Percentiles rank a stretch among this genome's conserved stretches.
These are phyloP conservation scores for Simplicillium aogashimaense DNA, from an alignment of 2,329 filamentous ascomycete genomes.

Conservation along the genomic window DNA sequence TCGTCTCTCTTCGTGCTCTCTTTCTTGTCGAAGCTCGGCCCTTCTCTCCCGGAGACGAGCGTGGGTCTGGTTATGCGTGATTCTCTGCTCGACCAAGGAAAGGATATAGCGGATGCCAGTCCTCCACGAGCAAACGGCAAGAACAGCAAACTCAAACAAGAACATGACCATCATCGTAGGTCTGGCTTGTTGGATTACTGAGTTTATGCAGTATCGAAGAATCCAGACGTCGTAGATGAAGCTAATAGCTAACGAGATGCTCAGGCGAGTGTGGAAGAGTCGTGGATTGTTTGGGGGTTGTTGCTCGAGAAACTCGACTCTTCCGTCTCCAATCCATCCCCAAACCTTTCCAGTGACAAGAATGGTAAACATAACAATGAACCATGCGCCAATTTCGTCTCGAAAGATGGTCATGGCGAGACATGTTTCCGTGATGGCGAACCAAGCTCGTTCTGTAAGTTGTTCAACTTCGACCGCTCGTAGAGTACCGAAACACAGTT, in stretches of 20 bases:
- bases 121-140: slow-evolving; percentile 70
- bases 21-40: slow-evolving; percentile 53
- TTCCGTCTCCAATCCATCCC: slow-evolving; percentile 95
- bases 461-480: slow-evolving; percentile 94
- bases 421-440: slow-evolving; percentile 92
- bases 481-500: slow-evolving; percentile 80
- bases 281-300: slow-evolving; percentile 83
- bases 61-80: slow-evolving; percentile 64
- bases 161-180: slow-evolving; percentile 99
- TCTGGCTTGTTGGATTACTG: slow-evolving; percentile 77
- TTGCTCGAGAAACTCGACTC: slow-evolving; percentile 90
- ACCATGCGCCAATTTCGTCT: slow-evolving; percentile 89
- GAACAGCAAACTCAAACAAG: slow-evolving; percentile 88
- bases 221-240: slow-evolving; percentile 72
- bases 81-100: slow-evolving; percentile 65
- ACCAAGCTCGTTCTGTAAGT: slow-evolving; percentile 96
- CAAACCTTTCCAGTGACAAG: slow-evolving; percentile 92
- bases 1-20: slow-evolving; percentile 39
- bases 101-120: slow-evolving; percentile 72
- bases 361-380: slow-evolving; percentile 91
- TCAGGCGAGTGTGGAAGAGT: slow-evolving; percentile 77
- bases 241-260: slow-evolving; percentile 68
- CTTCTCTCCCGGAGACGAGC: slow-evolving; percentile 59
- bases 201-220: slow-evolving; percentile 70
- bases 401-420: slow-evolving; percentile 97